A percentile compares a stretch with the other conserved stretches of the same genome.
Conservation (phyloP, 495 filamentous ascomycete genomes). For the Chlorociboria aeruginascens region DNA sequence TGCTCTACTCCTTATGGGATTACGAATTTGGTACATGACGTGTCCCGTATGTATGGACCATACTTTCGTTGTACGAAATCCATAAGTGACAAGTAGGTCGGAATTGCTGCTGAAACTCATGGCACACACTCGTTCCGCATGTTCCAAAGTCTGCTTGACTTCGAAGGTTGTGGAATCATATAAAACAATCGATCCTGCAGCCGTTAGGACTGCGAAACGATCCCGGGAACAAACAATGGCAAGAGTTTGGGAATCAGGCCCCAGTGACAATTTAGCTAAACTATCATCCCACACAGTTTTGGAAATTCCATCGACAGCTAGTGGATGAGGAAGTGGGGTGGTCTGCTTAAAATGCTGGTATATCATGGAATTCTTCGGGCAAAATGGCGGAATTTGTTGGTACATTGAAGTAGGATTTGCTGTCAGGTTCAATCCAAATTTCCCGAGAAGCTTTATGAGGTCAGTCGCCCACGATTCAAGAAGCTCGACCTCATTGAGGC, state of each 20-base stretch:
- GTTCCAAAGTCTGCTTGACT: not conserved
- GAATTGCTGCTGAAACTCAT: not conserved
- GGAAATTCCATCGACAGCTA: not conserved
- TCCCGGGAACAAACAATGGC: not conserved
- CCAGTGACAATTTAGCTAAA: slow-evolving; percentile 1
- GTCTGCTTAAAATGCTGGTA: slow-evolving; percentile 1
- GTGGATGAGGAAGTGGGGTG: not conserved
- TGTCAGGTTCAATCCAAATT: slow-evolving; percentile 22
- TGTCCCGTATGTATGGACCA: slow-evolving; percentile 1
- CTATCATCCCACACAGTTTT: slow-evolving; percentile 3
- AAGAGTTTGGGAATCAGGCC: not conserved
- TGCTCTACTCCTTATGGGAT: not conserved
- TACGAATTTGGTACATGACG: not conserved
- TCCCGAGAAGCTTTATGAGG: slow-evolving; percentile 28
- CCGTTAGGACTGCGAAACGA: not conserved
- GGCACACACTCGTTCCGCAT: not conserved
- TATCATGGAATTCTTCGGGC: slow-evolving; percentile 20
- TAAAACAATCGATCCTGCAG: not conserved
- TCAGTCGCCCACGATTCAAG: slow-evolving; percentile 27
- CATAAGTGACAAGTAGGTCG: slow-evolving; percentile 3
- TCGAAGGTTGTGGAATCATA: slow-evolving; percentile 5
- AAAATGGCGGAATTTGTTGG: slow-evolving; percentile 26
- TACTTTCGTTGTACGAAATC: not conserved
- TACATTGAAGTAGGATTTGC: slow-evolving; percentile 23
- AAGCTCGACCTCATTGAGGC: not conserved